Conservation (phyloP, 2,329 filamentous ascomycete species). For the Venturia pyrina region DNA sequence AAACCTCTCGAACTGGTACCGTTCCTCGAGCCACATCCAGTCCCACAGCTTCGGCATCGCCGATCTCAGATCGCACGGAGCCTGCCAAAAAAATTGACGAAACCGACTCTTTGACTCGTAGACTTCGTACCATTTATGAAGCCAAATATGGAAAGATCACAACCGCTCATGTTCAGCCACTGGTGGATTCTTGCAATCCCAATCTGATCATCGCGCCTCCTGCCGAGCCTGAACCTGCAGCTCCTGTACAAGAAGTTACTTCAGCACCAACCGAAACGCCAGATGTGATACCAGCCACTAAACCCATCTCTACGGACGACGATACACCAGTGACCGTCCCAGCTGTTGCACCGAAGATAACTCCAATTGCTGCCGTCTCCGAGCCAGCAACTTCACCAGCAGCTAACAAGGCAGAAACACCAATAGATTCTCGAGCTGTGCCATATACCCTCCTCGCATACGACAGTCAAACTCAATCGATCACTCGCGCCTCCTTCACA, state of each 20-base stretch:
- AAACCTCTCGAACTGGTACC: background rate
- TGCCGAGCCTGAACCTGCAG: background rate
- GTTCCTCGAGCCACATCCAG: background rate
- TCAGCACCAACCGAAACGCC: background rate
- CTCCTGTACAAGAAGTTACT: background rate
- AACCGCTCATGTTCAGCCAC: slow-evolving; percentile 3
- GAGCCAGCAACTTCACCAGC: background rate
- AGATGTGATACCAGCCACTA: background rate
- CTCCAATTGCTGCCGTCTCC: background rate
- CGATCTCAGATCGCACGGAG: background rate
- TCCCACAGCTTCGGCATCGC: background rate
- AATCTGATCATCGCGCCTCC: background rate
- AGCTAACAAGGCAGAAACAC: background rate
- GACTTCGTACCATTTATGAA: slow-evolving; percentile 12
- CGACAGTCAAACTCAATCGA: slow-evolving; percentile 4
- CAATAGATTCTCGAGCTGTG: background rate
- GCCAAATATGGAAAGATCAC: slow-evolving; percentile 11
- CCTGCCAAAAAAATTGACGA: background rate
- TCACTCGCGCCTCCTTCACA: slow-evolving; percentile 5
- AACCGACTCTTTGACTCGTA: background rate
- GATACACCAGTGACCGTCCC: background rate
- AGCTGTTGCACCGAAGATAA: background rate
- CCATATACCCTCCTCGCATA: slow-evolving; percentile 11
- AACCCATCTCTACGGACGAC: background rate
- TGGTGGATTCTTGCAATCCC: background rate